These are phyloP conservation scores for Suillus sp. DNA, from an alignment of 768 basidiomycete genomes.

Conservation along the genomic window DNA sequence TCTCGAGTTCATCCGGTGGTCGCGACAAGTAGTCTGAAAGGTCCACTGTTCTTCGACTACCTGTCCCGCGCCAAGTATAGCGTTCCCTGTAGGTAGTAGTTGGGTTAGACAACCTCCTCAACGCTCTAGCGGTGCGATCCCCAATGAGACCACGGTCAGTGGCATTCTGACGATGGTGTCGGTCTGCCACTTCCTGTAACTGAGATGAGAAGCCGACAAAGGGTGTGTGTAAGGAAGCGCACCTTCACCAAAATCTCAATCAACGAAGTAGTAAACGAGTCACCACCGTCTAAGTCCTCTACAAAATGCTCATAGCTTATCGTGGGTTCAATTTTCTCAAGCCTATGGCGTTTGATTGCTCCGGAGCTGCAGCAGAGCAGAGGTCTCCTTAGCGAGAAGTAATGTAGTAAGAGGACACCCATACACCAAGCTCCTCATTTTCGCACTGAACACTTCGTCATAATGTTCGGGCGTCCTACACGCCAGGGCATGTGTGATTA, in stretches of 20 bases:
- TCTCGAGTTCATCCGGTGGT: conserved; percentile 56
- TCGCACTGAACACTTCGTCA: conserved; percentile 72
- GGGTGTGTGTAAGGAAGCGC: conserved; percentile 24
- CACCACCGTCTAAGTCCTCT: conserved; percentile 74
- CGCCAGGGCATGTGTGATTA: neutral
- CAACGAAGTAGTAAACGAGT: conserved; percentile 76
- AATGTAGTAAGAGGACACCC: conserved; percentile 27
- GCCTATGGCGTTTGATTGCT: conserved; percentile 65
- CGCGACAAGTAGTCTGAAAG: conserved; percentile 54
- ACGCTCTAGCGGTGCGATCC: conserved; percentile 63
- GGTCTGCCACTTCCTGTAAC: conserved; percentile 73
- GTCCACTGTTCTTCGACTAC: conserved; percentile 36
- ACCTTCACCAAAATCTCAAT: conserved; percentile 82
- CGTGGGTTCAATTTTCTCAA: conserved; percentile 63
- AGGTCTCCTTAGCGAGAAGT: conserved; percentile 10
- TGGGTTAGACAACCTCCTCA: conserved; percentile 57
- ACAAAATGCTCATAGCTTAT: conserved; percentile 79
- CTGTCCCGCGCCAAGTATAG: conserved; percentile 38
- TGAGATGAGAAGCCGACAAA: conserved; percentile 10
- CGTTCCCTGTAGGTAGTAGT: conserved; percentile 57
- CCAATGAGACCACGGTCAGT: conserved; percentile 63
- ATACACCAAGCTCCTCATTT: conserved; percentile 80
- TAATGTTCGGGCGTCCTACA: conserved; percentile 70
- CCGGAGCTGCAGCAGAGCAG: conserved; percentile 51
- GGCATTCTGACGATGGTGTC: conserved; percentile 53